Percentiles rank a stretch among this genome's conserved stretches.
These are phyloP conservation scores for Mangifera indica DNA, from an alignment of 345 rosid species.

Conservation along the genomic window DNA sequence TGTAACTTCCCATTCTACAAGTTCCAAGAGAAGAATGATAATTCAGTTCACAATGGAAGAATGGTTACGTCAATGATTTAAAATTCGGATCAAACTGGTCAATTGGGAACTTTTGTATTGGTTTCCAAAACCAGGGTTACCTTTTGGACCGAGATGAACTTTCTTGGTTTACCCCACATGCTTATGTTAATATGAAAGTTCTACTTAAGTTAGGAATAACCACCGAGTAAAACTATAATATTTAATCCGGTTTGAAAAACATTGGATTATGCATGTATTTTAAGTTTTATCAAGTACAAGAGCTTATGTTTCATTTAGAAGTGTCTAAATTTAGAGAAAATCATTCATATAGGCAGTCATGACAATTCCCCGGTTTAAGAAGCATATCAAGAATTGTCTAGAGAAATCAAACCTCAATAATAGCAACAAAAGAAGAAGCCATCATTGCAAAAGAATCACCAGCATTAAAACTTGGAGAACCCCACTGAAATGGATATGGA, in stretches of 20 bases:
- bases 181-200: no score
- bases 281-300: background rate
- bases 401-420: constrained; percentile 58
- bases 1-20: background rate
- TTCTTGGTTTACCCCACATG: no score
- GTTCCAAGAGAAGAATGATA: background rate
- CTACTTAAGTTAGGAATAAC: background rate
- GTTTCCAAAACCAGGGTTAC: no score
- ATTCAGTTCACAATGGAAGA: constrained; percentile 5
- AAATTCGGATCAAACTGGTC: no score
- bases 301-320: background rate
- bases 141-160: no score
- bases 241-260: background rate
- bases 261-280: no score
- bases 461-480: constrained; percentile 60
- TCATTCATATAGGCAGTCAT: background rate
- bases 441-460: constrained; percentile 68
- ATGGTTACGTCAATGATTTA: no score
- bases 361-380: background rate
- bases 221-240: background rate
- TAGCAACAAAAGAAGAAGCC: constrained; percentile 72
- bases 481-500: constrained; percentile 92
- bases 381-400: background rate
- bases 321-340: background rate
- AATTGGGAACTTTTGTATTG: no score